These are phyloP conservation scores for Bothriochloa decipiens DNA, from an alignment of 176 grass and related monocot genomes.

Conservation along the genomic window DNA sequence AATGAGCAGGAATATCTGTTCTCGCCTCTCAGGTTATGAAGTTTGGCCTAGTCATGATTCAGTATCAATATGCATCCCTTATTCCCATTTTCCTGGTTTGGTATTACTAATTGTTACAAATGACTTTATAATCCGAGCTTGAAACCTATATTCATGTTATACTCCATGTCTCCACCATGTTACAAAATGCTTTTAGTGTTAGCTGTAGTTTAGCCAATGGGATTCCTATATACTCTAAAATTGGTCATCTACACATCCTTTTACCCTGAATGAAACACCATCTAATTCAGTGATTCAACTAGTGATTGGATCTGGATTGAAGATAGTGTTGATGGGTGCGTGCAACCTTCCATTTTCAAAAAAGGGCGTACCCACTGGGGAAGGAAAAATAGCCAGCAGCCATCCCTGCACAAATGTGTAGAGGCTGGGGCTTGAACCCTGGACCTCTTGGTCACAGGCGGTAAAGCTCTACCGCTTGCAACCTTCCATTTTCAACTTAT, in stretches of 20 bases:
- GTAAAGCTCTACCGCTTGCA: too few species aligned
- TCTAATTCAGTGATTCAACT: neutral
- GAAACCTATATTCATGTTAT: constrained; percentile 1
- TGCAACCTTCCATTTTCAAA: too few species aligned
- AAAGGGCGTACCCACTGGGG: too few species aligned
- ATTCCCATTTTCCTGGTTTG: neutral
- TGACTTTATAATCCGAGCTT: neutral
- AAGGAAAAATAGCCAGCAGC: too few species aligned
- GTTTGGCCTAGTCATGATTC: neutral
- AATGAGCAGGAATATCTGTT: neutral
- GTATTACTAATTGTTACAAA: neutral
- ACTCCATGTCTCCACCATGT: neutral
- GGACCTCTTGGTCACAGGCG: too few species aligned
- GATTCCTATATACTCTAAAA: neutral
- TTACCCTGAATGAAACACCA: neutral
- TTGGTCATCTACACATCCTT: neutral
- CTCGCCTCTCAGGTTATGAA: neutral
- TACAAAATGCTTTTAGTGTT: neutral
- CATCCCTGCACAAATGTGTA: too few species aligned
- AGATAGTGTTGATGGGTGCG: neutral
- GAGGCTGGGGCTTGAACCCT: too few species aligned
- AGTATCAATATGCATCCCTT: neutral
- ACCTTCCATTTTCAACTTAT: neutral
- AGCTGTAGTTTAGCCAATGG: neutral
- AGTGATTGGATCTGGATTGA: neutral